Evolutionary conservation across 352 stramenopile genomes (phyloP).

Genomic region (Phytophthora sojae): DNA sequence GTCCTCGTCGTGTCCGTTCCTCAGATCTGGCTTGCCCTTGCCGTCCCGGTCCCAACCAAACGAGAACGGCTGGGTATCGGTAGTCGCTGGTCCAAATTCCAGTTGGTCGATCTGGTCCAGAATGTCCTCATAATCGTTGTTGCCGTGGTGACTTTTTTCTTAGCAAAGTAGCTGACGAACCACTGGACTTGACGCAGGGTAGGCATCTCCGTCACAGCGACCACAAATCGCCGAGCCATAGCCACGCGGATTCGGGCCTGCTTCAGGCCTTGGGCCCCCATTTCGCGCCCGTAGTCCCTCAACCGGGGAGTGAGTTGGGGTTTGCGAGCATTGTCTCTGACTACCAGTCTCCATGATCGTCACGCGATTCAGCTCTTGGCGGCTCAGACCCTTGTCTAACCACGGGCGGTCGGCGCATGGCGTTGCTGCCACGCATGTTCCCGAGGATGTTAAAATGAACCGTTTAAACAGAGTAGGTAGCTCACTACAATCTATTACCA

Average conservation of each 20-base stretch:
- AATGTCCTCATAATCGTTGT: background rate
- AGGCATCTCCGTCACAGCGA: background rate
- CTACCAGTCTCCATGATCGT: no score
- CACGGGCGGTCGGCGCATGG: background rate
- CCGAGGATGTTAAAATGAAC: no score
- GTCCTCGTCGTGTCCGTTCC: background rate
- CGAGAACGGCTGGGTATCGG: background rate
- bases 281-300: background rate
- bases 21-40: no score
- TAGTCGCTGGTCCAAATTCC: background rate
- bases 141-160: background rate
- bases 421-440: background rate
- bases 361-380: no score
- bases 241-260: background rate
- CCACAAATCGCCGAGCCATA: background rate
- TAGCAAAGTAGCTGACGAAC: background rate
- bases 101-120: background rate
- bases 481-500: no score
- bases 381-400: background rate
- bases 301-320: background rate
- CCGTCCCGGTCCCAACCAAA: no score
- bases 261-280: background rate
- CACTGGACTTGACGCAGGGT: background rate
- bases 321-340: background rate
- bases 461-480: no score